Percentiles rank a stretch among this genome's conserved stretches.
These are phyloP conservation scores for Bullera alba DNA, from an alignment of 768 basidiomycete genomes.

Conservation along the genomic window DNA sequence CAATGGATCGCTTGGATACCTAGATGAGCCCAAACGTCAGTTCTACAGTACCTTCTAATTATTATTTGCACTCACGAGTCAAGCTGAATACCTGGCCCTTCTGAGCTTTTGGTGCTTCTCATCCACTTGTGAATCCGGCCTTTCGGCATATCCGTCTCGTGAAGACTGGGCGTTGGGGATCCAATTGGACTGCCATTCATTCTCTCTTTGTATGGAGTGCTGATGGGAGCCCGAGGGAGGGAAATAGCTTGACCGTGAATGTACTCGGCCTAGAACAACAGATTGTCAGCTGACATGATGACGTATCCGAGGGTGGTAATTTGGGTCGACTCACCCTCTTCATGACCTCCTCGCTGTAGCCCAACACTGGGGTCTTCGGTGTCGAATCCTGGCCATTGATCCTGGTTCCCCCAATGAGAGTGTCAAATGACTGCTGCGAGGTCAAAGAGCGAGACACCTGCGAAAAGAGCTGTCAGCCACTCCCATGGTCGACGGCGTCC, in stretches of 20 bases:
- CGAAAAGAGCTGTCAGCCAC: background rate
- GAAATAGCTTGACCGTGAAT: too few relatives aligned
- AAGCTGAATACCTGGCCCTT: too few relatives aligned
- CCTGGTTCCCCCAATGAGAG: background rate
- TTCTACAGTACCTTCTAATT: too few relatives aligned
- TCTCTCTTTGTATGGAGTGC: too few relatives aligned
- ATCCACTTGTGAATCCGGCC: background rate
- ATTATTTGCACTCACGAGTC: too few relatives aligned
- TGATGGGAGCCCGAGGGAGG: too few relatives aligned
- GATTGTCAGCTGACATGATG: too few relatives aligned
- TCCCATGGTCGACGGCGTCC: too few relatives aligned
- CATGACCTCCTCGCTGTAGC: background rate
- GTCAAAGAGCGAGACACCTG: background rate
- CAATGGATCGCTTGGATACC: background rate
- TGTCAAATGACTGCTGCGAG: constrained; percentile 3
- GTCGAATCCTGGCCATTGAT: background rate
- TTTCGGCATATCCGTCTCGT: background rate
- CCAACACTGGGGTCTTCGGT: background rate
- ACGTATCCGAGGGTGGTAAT: too few relatives aligned
- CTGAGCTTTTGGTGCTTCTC: background rate
- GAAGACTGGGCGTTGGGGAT: too few relatives aligned
- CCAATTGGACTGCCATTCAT: too few relatives aligned
- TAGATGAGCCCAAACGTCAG: background rate
- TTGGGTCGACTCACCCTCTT: background rate
- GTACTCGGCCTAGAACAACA: too few relatives aligned